Base-by-base conservation (phyloP, 768 basidiomycete species). In the Hirschioporus abietinus region DNA sequence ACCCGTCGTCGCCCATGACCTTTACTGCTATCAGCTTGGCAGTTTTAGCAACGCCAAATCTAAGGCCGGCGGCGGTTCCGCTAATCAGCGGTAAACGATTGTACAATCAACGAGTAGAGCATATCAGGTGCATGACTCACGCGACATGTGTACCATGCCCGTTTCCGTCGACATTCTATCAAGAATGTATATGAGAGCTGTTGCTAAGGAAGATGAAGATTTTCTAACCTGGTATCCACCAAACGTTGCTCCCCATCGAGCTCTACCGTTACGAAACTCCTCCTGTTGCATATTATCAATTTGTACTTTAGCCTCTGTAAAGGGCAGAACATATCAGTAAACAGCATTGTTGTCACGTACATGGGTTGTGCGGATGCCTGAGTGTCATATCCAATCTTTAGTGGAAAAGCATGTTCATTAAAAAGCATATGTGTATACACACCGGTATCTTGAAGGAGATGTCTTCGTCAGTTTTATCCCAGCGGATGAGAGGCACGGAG, bases 121-220 rank as follows among this genome's bases (percentile, higher is more conserved):
- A n/a, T 6, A n/a, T n/a, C n/a, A n/a, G n/a, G n/a, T n/a, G n/a
- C n/a, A n/a, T n/a, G n/a, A n/a, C 15, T 1, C 17, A 70, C 70
- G 26, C n/a, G 70, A 65, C 71, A 66, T 80, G 80, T 34, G 81
- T 81, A 24, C 81, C 82, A 66, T 82, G 81, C 15, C 80, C 80
- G 69, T 78, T 72, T 20, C 76, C 78, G 69, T 82, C 81, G 36
- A 71, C 71, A 52, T 70, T 60, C 66, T n/a, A n/a, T 68, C 66
- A 35, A 62, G 66, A 52, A n/a, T 60, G 1, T 35, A 17, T 60
- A 15, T 15, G 66, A 58, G 24, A n/a, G 52, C 30, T 25, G 36
- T 7, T 15, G 15, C 20, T 35, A 26, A 17, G 10, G 9, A 36
- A 60, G 26, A 18, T 27, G n/a, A 18, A 34, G 24, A 6, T 20